These are phyloP conservation scores for Parmales sp. DNA, from an alignment of 108 stramenopile species.

Conservation along the genomic window DNA sequence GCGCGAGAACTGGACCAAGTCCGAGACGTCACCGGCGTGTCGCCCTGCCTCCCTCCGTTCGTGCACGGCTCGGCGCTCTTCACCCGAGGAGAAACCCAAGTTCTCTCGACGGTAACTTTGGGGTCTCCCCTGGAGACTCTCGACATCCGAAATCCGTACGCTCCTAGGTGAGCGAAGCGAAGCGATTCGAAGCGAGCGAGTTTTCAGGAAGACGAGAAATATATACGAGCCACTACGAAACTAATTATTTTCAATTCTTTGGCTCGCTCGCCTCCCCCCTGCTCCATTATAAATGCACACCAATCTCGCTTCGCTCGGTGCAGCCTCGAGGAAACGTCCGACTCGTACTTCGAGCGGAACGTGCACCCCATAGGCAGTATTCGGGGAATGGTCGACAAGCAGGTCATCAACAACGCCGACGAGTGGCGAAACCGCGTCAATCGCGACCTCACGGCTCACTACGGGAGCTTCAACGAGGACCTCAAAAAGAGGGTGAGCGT, in stretches of 20 bases:
- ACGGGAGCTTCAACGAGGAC: neutral
- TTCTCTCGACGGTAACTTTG: constrained; percentile 58
- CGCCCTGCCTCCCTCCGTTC: constrained; percentile 59
- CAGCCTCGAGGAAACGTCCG: neutral
- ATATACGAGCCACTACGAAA: no score
- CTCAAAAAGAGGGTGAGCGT: neutral
- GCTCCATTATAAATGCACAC: neutral
- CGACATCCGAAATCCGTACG: neutral
- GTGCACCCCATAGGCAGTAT: no score
- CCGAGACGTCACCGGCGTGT: constrained; percentile 65
- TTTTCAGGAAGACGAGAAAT: no score
- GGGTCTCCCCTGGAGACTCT: constrained; percentile 5
- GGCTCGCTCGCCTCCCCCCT: neutral
- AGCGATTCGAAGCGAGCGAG: no score
- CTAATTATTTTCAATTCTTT: neutral
- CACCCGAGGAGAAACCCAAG: constrained; percentile 73
- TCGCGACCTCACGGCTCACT: neutral
- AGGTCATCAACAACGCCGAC: no score
- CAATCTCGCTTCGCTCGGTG: neutral
- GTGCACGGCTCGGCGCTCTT: constrained; percentile 77
- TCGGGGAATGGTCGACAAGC: no score
- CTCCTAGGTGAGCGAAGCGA: neutral
- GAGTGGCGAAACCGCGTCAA: no score
- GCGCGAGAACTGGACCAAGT: no score
- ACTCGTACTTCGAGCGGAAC: no score